Evolutionary conservation across 345 rosid species (phyloP).

Genomic region (Corchorus capsularis): DNA sequence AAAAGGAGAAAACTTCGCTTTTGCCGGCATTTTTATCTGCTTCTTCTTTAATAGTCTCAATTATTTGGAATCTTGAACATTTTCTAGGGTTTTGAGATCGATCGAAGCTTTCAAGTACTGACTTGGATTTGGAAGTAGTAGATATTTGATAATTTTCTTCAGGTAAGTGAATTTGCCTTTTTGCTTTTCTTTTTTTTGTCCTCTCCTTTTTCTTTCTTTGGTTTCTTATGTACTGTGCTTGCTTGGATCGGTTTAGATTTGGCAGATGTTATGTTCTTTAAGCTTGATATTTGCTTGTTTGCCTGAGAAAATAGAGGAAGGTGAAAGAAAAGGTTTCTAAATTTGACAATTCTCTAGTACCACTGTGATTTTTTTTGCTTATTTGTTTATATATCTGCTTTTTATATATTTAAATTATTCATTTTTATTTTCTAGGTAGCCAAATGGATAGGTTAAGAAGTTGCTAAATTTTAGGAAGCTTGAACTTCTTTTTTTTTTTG

Average conservation of each 20-base stretch:
- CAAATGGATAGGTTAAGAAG: neutral
- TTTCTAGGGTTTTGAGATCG: slow-evolving; percentile 28
- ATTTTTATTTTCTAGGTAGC: slow-evolving; percentile 1
- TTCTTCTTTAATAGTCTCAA: slow-evolving; percentile 13
- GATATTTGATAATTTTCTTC: slow-evolving; percentile 19
- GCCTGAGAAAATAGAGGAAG: slow-evolving; percentile 27
- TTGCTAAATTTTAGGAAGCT: slow-evolving; percentile 7
- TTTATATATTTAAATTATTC: neutral
- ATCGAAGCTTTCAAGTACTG: slow-evolving; percentile 19
- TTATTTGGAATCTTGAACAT: neutral
- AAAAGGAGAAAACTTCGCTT: slow-evolving; percentile 15
- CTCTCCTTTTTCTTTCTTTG: neutral
- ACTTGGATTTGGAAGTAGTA: slow-evolving; percentile 15
- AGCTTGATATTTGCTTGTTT: slow-evolving; percentile 22
- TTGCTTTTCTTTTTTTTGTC: neutral
- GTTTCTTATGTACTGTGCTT: neutral
- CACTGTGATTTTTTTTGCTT: neutral
- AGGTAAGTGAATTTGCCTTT: slow-evolving; percentile 25
- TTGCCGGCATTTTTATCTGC: slow-evolving; percentile 17
- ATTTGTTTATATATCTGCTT: neutral
- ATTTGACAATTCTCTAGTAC: slow-evolving; percentile 3
- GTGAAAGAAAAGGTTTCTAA: slow-evolving; percentile 13
- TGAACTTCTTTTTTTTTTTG: neutral
- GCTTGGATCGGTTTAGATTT: slow-evolving; percentile 42
- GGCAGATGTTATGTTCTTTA: slow-evolving; percentile 19